phyloP scores from a whole-genome alignment of 768 basidiomycete species.

The Tricholoma furcatifolium region DNA sequence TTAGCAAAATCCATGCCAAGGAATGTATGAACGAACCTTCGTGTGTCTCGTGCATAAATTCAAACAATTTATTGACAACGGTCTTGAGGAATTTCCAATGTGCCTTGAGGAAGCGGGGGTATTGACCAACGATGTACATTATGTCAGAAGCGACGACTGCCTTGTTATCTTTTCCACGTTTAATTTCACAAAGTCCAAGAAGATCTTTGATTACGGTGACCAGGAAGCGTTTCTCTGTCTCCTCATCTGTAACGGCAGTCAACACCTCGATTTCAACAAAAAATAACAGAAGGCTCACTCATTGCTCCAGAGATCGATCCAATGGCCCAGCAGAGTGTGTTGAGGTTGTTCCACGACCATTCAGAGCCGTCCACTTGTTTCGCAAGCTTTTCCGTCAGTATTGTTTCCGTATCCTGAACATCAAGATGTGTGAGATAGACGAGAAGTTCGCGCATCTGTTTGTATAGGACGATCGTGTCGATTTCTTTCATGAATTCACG shows the following conservation, averaged over 20 bases:
- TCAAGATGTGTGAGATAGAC: slow-evolving; percentile 98
- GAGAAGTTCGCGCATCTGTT: slow-evolving; percentile 96
- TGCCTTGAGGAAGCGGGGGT: slow-evolving; percentile 98
- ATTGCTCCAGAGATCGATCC: slow-evolving; percentile 99
- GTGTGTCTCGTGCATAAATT: slow-evolving; percentile 99
- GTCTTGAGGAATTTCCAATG: slow-evolving; percentile 99
- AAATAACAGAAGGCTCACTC: slow-evolving; percentile 63
- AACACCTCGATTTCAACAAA: neutral
- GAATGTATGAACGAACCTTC: slow-evolving; percentile 62
- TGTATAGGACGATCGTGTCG: slow-evolving; percentile 98
- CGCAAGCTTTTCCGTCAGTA: slow-evolving; percentile 94
- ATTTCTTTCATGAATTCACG: slow-evolving; percentile 99
- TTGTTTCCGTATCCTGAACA: slow-evolving; percentile 93
- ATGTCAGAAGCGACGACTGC: slow-evolving; percentile 96
- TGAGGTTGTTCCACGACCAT: slow-evolving; percentile 99
- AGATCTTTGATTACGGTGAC: slow-evolving; percentile 99
- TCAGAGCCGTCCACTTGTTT: slow-evolving; percentile 98
- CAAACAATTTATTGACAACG: slow-evolving; percentile 98
- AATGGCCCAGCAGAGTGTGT: slow-evolving; percentile 99
- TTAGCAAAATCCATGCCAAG: neutral
- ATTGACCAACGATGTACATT: slow-evolving; percentile 99
- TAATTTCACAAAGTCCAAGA: slow-evolving; percentile 96
- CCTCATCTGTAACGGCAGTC: slow-evolving; percentile 67
- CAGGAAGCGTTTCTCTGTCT: slow-evolving; percentile 97
- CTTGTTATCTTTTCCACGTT: slow-evolving; percentile 99